Evolutionary conservation across 2,329 filamentous ascomycete genomes (phyloP).

Genomic region (Alternaria brassicicola): DNA sequence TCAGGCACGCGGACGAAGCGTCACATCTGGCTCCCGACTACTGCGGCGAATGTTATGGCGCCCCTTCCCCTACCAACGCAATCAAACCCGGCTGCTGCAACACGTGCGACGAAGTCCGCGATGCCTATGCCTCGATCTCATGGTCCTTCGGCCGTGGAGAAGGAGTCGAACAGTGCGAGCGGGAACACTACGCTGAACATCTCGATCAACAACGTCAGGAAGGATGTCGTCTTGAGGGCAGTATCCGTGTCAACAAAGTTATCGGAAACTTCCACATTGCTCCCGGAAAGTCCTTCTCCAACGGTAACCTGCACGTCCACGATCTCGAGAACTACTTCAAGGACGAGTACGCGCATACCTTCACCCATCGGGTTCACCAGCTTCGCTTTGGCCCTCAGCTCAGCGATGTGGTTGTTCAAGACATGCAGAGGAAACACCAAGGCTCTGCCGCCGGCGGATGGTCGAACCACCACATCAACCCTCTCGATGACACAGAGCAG

Average conservation of each 20-base stretch:
- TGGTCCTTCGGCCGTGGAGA: slow-evolving; percentile 96
- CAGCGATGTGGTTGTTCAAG: slow-evolving; percentile 67
- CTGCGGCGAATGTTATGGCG: slow-evolving; percentile 93
- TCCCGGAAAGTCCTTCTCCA: slow-evolving; percentile 93
- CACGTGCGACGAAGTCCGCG: slow-evolving; percentile 94
- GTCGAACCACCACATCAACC: slow-evolving; percentile 92
- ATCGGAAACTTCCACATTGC: slow-evolving; percentile 99
- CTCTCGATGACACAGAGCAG: slow-evolving; percentile 81
- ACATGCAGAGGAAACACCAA: slow-evolving; percentile 50
- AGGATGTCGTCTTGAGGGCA: slow-evolving; percentile 92
- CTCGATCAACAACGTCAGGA: slow-evolving; percentile 87
- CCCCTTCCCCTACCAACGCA: slow-evolving; percentile 71
- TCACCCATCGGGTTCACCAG: slow-evolving; percentile 85
- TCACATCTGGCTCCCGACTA: slow-evolving; percentile 88
- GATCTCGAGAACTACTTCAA: slow-evolving; percentile 96
- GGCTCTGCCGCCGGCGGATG: slow-evolving; percentile 68
- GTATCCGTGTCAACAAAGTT: slow-evolving; percentile 95
- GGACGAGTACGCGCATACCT: slow-evolving; percentile 73
- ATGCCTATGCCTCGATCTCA: slow-evolving; percentile 85
- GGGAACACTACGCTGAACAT: slow-evolving; percentile 90
- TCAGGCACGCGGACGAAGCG: slow-evolving; percentile 68
- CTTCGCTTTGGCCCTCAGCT: slow-evolving; percentile 93
- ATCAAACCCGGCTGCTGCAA: slow-evolving; percentile 91
- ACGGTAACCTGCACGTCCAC: slow-evolving; percentile 96
- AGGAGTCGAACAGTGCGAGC: slow-evolving; percentile 90